phyloP scores from a whole-genome alignment of 176 grass and related monocot species.

The Thalia dealbata region DNA sequence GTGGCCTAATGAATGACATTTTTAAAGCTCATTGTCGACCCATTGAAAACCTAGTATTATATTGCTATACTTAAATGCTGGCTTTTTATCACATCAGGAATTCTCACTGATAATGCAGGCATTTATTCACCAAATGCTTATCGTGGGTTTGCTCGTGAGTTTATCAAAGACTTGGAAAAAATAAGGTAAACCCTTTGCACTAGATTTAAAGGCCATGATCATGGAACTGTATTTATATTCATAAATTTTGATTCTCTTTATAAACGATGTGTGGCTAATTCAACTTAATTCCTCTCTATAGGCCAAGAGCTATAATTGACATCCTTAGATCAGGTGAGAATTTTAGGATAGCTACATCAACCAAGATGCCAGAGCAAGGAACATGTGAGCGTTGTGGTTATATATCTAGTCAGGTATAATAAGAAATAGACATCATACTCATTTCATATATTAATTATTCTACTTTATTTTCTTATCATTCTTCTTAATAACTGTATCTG shows the following conservation, averaged over 20 bases:
- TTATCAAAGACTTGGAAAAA: constrained; percentile 97
- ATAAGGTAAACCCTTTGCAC: constrained; percentile 35
- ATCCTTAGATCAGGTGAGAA: constrained; percentile 87
- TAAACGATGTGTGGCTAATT: neutral
- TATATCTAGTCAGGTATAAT: constrained; percentile 79
- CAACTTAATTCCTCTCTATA: constrained; percentile 19
- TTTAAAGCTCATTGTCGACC: neutral
- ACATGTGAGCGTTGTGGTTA: constrained; percentile 72
- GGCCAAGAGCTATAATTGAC: constrained; percentile 83
- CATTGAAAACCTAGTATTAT: neutral
- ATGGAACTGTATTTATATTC: neutral
- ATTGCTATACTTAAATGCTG: neutral
- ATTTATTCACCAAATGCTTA: constrained; percentile 97
- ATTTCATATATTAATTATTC: neutral
- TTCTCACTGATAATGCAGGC: constrained; percentile 27
- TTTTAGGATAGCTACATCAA: constrained; percentile 82
- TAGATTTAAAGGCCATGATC: neutral
- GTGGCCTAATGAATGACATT: neutral
- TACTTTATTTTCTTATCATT: neutral
- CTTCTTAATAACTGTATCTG: neutral
- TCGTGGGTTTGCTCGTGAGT: constrained; percentile 91
- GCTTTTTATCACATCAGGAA: constrained; percentile 2
- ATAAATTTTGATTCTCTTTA: neutral
- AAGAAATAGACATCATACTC: neutral
- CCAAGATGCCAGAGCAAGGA: constrained; percentile 85